phyloP scores from a whole-genome alignment of 1,284 basidiomycete species.

The Mycena citricolor region DNA sequence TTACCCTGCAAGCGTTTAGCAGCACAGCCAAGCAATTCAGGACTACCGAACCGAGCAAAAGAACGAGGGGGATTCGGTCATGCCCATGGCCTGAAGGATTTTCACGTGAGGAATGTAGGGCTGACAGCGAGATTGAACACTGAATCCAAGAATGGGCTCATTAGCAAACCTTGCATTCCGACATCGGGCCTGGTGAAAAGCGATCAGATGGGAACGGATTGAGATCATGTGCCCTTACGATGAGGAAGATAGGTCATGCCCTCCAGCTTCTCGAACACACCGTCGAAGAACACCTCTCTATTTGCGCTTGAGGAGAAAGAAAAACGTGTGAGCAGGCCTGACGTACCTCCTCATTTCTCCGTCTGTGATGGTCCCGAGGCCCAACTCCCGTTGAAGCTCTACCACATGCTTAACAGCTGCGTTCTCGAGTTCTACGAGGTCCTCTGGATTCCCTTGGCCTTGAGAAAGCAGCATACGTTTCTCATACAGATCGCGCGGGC shows the following conservation, averaged over 20 bases:
- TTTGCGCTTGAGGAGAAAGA: slow-evolving; percentile 4
- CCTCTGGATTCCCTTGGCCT: slow-evolving; percentile 39
- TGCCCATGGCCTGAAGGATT: slow-evolving; percentile 40
- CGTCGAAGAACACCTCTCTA: slow-evolving; percentile 59
- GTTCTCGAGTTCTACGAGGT: slow-evolving; percentile 51
- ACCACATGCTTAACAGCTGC: slow-evolving; percentile 53
- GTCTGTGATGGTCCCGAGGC: slow-evolving; percentile 59
- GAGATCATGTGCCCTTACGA: slow-evolving; percentile 42
- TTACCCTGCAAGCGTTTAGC: slow-evolving; percentile 45
- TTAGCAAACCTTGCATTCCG: slow-evolving; percentile 40
- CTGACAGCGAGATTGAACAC: slow-evolving; percentile 29
- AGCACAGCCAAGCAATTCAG: slow-evolving; percentile 2
- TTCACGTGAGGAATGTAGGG: slow-evolving; percentile 48
- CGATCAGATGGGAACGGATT: slow-evolving; percentile 10
- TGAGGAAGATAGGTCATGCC: slow-evolving; percentile 59
- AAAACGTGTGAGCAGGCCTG: slow-evolving; percentile 1
- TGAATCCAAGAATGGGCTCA: not conserved
- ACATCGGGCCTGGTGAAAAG: slow-evolving; percentile 36
- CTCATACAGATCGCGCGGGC: slow-evolving; percentile 50
- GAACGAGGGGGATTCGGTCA: slow-evolving; percentile 45
- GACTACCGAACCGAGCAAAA: slow-evolving; percentile 47
- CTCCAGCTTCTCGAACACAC: slow-evolving; percentile 60
- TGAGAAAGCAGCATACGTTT: slow-evolving; percentile 44
- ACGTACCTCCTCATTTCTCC: slow-evolving; percentile 53
- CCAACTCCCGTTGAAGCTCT: slow-evolving; percentile 48